Base-by-base conservation (phyloP, 2,329 filamentous ascomycete genomes). In the Ophiostoma populinum region DNA sequence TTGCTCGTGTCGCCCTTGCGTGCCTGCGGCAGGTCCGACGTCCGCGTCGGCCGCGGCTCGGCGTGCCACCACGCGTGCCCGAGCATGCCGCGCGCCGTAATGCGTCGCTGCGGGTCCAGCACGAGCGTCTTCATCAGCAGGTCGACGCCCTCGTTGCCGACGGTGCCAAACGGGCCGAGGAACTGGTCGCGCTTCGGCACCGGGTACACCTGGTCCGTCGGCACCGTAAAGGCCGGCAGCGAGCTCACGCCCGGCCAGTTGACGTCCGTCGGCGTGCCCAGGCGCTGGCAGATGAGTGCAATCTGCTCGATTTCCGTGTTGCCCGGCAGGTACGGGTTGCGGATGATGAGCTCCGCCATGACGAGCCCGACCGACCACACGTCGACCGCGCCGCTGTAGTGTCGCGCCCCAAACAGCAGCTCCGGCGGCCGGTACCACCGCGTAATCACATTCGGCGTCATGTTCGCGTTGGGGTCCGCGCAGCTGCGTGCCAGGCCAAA, bases 401-500 rank as follows among this genome's bases (percentile, higher is more conserved):
- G 81, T 39, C 74, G 70, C 3, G 85, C 83, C 39, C 86, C 85
- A 51, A 87, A 94, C 43, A 95, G 74, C 16, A 98, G 69, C 62
- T 98, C 90, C 1, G 86, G 86, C 1, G 90, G 86, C 1, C 87
- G 71, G 61, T 95, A 98, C 85, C 90, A 98, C 44, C 85, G 75
- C 13, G 90, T 98, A 54, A 98, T 92, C 44, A 94, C 87, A 49
- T 90, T 85, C 49, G 76, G 75, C 2, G 87, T 94, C 90, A 98
- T 98, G 46, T 68, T 67, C 37, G 73, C 64, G 49, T 85, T 81
- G 0, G 90, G 87, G 53, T 98, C 90, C 7, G 83, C 78, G 53
- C 94, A 94, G 41, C 68, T 72, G 42, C 90, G 67, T 6, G 90
- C 90, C 22, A 98, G 74, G 65, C 90, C 90, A 48, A 98, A 98